Evolutionary conservation across 768 basidiomycete genomes (phyloP).

Genomic region (Candolleomyces aberdarensis): DNA sequence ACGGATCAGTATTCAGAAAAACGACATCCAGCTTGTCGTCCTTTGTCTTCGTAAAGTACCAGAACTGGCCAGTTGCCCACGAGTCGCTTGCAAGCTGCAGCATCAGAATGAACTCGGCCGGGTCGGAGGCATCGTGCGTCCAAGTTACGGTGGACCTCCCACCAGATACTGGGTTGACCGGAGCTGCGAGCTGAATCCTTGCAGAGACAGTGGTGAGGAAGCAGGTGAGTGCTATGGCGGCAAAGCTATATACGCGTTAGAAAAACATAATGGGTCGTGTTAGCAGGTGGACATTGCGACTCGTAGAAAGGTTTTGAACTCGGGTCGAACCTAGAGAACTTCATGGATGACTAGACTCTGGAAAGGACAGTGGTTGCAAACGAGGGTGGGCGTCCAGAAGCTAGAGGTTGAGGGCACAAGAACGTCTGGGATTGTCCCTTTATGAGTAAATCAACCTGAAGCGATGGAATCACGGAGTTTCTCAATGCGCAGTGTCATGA

Average conservation of each 20-base stretch:
- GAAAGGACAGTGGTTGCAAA: neutral
- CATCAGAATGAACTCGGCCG: neutral
- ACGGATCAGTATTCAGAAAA: neutral
- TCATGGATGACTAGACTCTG: neutral
- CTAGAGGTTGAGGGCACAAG: too few species aligned
- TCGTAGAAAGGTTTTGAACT: neutral
- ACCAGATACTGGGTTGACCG: neutral
- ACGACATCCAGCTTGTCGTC: neutral
- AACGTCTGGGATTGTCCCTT: too few species aligned
- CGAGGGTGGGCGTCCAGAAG: neutral
- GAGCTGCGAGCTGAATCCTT: neutral
- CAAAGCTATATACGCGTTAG: neutral
- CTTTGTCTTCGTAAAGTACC: neutral
- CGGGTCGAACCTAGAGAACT: neutral
- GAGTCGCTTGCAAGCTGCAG: neutral
- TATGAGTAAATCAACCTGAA: too few species aligned
- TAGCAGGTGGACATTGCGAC: neutral
- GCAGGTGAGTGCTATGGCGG: neutral
- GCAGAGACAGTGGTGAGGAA: neutral
- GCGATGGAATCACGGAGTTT: too few species aligned
- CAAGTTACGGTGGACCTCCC: neutral
- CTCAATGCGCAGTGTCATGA: too few species aligned
- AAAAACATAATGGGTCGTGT: neutral
- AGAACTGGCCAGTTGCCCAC: neutral
- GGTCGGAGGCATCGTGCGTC: conserved; percentile 1